Percentiles rank a stretch among this genome's conserved stretches.
Conservation (phyloP, 2,329 filamentous ascomycete genomes). For the Lachnellula arida region DNA sequence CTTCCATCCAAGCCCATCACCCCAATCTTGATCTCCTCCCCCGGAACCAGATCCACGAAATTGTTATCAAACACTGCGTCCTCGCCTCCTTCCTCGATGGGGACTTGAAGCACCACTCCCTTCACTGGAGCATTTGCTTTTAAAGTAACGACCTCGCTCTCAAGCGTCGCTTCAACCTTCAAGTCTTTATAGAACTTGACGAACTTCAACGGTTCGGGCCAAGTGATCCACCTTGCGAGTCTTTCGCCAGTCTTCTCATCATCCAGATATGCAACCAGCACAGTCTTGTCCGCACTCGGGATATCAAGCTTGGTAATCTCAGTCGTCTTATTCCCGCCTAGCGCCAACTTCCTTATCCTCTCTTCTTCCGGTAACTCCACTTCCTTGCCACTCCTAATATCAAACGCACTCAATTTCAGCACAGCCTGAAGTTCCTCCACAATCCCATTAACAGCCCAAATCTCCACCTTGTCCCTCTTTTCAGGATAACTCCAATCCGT, state of each 20-base stretch:
- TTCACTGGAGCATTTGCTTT: constrained; percentile 59
- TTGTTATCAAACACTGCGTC: constrained; percentile 60
- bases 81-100: constrained; percentile 46
- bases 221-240: constrained; percentile 60
- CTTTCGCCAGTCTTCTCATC: constrained; percentile 39
- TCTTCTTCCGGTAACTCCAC: constrained; percentile 42
- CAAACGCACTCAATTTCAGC: constrained; percentile 46
- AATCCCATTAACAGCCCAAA: constrained; percentile 23
- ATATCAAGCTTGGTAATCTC: constrained; percentile 55
- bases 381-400: constrained; percentile 54
- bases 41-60: constrained; percentile 61
- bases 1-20: constrained; percentile 43
- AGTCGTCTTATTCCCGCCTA: constrained; percentile 48
- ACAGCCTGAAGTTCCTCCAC: constrained; percentile 8
- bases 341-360: constrained; percentile 8
- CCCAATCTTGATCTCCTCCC: constrained; percentile 49
- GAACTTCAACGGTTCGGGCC: constrained; percentile 68
- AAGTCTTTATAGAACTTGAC: constrained; percentile 51
- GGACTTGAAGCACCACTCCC: constrained; percentile 44
- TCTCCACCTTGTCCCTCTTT: constrained; percentile 10
- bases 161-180: constrained; percentile 35
- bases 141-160: constrained; percentile 40
- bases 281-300: constrained; percentile 44
- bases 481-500: constrained; percentile 12
- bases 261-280: constrained; percentile 55